These are phyloP conservation scores for Radiomyces spectabilis DNA, from an alignment of 192 early-diverging fungal species.

Conservation along the genomic window DNA sequence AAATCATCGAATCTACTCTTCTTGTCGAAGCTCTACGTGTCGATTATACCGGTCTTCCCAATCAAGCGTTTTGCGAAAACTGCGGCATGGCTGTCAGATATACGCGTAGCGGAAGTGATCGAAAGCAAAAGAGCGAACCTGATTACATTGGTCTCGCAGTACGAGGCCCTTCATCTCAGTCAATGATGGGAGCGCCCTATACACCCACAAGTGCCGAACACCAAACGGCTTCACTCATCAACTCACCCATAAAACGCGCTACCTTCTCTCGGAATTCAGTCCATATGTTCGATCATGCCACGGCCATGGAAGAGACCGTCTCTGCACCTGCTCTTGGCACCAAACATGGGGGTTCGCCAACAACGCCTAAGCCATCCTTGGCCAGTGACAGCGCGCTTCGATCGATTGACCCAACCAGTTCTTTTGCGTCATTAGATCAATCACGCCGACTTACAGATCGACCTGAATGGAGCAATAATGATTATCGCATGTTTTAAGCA, in stretches of 20 bases:
- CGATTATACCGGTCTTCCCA: slow-evolving; percentile 4
- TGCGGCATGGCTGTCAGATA: slow-evolving; percentile 9
- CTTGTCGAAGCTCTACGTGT: slow-evolving; percentile 27
- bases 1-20: slow-evolving; percentile 28
- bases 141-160: too few relatives aligned
- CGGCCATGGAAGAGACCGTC: too few relatives aligned
- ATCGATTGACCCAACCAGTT: too few relatives aligned
- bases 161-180: too few relatives aligned
- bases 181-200: not conserved
- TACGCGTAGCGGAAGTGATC: not conserved
- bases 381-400: not conserved
- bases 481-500: slow-evolving; percentile 7
- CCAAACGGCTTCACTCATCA: not conserved
- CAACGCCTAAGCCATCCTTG: not conserved
- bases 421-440: not conserved
- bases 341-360: not conserved
- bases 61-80: slow-evolving; percentile 15
- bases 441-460: not conserved
- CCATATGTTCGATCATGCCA: too few relatives aligned
- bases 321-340: not conserved
- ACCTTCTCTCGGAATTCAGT: too few relatives aligned
- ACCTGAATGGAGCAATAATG: slow-evolving; percentile 11
- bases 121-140: not conserved
- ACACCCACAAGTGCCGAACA: not conserved
- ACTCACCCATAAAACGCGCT: too few relatives aligned